phyloP scores from a whole-genome alignment of 2,329 filamentous ascomycete species.

The Metarhizium rileyi region DNA sequence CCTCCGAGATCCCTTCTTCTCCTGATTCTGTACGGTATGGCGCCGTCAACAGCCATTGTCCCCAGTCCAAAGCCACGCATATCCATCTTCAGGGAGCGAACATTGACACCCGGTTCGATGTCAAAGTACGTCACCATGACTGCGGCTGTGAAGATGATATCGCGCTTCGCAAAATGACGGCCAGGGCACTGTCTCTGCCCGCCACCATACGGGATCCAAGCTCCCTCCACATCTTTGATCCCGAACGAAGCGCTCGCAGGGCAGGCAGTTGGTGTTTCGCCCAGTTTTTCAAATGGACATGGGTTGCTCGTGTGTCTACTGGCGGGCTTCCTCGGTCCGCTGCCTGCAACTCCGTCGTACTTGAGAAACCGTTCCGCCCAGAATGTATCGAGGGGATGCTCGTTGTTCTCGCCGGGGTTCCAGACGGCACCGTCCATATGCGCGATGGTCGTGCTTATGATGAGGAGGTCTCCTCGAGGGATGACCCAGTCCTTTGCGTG shows the following conservation, averaged over 20 bases:
- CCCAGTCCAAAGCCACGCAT: not conserved
- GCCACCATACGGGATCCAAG: conserved; percentile 4
- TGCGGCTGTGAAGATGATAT: not conserved
- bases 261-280: not conserved
- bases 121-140: not conserved
- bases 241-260: not conserved
- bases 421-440: not conserved
- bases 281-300: not conserved
- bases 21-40: not conserved
- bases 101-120: not conserved
- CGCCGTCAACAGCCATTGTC: not conserved
- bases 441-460: not conserved
- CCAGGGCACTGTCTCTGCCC: conserved; percentile 2
- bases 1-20: not conserved
- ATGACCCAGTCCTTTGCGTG: not conserved
- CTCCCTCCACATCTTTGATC: not conserved
- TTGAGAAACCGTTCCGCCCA: not conserved
- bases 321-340: not conserved
- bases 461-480: not conserved
- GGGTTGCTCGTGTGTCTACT: not conserved
- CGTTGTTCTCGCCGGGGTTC: not conserved
- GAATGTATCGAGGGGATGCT: not conserved
- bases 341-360: not conserved
- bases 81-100: not conserved
- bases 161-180: conserved; percentile 2